Base-by-base conservation (phyloP, 345 rosid species). In the Litchi chinensis region DNA sequence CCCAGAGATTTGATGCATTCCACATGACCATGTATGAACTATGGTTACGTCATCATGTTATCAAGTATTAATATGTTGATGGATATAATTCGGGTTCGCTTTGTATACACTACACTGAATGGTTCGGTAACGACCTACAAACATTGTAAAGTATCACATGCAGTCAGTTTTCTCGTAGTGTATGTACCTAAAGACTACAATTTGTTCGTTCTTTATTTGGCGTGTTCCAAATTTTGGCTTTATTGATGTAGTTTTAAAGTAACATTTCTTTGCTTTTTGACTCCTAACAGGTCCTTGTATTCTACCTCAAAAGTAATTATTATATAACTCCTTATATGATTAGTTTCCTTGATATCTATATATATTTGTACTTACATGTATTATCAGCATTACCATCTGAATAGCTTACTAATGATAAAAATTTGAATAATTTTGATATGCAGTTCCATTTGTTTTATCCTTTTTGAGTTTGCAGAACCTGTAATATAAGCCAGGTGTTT, bases 21-120 rank as follows among this genome's bases (percentile, higher is more conserved):
- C 98, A 97, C 82, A 94, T 94, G 98, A 92, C 94, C 78, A 93
- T 97, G 93, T 92, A 90, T 65, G 98, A 97, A 62, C 90, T 97
- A 52, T 97, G 99, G 99, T 83, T 93, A 82, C 96, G 98, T 66
- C 98, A 80, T 79, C 97, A 91, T 76, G 93, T 93, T 67, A 88
- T 97, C 81, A 91, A 88, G 82, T 97, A 96, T 86, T 96, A 81
- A 85, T 81, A 54, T 65, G 64, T 48, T 43, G 70, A 77, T 10
- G 57, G 63, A 60, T 56, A 44, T 28, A 32, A 46, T 48, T 32
- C 4, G 37, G 37, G 37, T 32, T 54, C 50, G 39, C 28, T 62
- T 26, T 75, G 68, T 69, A 43, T 21, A 50, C 69, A 5, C 28
- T 16, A 50, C 73, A 10, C 28, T 54, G 37, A 43, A 67, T 28